Conservation (phyloP, 2,329 filamentous ascomycete genomes). For the Epichloe glyceriae region DNA sequence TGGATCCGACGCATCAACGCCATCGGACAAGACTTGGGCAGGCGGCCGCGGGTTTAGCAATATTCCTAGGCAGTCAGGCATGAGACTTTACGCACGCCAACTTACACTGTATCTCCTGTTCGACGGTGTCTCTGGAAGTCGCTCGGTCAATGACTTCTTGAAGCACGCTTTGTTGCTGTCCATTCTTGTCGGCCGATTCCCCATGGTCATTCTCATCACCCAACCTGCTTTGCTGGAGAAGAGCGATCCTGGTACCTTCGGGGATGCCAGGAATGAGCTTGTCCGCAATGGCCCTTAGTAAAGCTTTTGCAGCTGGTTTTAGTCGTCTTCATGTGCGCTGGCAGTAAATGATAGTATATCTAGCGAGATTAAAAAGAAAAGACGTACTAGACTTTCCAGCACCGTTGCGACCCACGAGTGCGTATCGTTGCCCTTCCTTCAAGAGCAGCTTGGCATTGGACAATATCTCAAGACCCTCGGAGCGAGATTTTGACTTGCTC, state of each 20-base stretch:
- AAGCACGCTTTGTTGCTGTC: slow-evolving; percentile 34
- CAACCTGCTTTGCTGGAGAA: slow-evolving; percentile 52
- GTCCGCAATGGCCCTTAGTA: slow-evolving; percentile 63
- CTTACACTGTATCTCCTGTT: slow-evolving; percentile 48
- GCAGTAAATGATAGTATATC: too few relatives aligned
- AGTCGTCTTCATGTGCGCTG: not conserved
- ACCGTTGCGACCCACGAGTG: slow-evolving; percentile 67
- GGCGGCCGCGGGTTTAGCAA: slow-evolving; percentile 8
- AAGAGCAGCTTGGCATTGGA: slow-evolving; percentile 56
- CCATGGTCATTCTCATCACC: slow-evolving; percentile 19
- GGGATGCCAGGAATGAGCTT: slow-evolving; percentile 68
- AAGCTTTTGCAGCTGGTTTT: slow-evolving; percentile 29
- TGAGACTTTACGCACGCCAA: not conserved
- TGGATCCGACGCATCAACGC: slow-evolving; percentile 43
- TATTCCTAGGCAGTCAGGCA: not conserved
- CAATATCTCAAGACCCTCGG: slow-evolving; percentile 52
- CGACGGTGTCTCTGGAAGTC: slow-evolving; percentile 40
- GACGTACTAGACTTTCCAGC: slow-evolving; percentile 65
- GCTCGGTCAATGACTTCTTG: slow-evolving; percentile 54
- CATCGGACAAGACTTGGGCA: slow-evolving; percentile 39
- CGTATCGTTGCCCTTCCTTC: slow-evolving; percentile 63
- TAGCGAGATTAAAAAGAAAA: not conserved
- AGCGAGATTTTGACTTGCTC: slow-evolving; percentile 32
- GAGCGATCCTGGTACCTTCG: slow-evolving; percentile 48
- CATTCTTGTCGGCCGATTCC: not conserved